Evolutionary conservation across 2,329 filamentous ascomycete species (phyloP).

Genomic region (Penicillium digitatum): DNA sequence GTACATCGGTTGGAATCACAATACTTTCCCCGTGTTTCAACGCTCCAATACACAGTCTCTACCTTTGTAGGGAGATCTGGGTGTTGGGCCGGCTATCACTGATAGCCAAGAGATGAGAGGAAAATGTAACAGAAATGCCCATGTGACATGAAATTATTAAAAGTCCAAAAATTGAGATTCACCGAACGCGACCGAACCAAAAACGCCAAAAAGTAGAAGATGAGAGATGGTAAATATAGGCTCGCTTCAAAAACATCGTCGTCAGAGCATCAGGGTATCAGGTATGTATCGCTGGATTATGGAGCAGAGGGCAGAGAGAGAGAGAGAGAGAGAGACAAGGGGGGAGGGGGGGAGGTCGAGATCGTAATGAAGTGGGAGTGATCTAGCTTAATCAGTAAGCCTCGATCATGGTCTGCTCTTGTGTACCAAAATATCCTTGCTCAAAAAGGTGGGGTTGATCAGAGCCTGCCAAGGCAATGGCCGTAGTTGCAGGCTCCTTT

Average conservation of each 20-base stretch:
- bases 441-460: slow-evolving; percentile 46
- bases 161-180: not conserved
- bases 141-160: not conserved
- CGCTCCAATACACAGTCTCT: slow-evolving; percentile 17
- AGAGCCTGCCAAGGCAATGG: slow-evolving; percentile 35
- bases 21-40: slow-evolving; percentile 10
- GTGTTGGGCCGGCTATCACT: slow-evolving; percentile 8
- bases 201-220: slow-evolving; percentile 23
- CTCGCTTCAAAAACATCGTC: slow-evolving; percentile 11
- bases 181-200: slow-evolving; percentile 7
- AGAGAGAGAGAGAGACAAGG: too few relatives aligned
- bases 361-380: slow-evolving; percentile 2
- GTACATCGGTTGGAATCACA: slow-evolving; percentile 16
- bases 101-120: slow-evolving; percentile 11
- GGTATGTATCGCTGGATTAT: slow-evolving; percentile 13
- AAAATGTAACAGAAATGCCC: not conserved
- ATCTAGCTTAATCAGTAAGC: slow-evolving; percentile 39
- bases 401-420: slow-evolving; percentile 46
- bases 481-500: slow-evolving; percentile 50
- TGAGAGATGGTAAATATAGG: slow-evolving; percentile 2
- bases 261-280: slow-evolving; percentile 24
- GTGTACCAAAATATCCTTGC: slow-evolving; percentile 48
- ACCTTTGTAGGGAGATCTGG: slow-evolving; percentile 20
- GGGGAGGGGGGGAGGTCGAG: not conserved
- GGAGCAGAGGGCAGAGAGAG: slow-evolving; percentile 19